Evolutionary conservation across 2,329 filamentous ascomycete species (phyloP).

Genomic region (Diaporthe eres): DNA sequence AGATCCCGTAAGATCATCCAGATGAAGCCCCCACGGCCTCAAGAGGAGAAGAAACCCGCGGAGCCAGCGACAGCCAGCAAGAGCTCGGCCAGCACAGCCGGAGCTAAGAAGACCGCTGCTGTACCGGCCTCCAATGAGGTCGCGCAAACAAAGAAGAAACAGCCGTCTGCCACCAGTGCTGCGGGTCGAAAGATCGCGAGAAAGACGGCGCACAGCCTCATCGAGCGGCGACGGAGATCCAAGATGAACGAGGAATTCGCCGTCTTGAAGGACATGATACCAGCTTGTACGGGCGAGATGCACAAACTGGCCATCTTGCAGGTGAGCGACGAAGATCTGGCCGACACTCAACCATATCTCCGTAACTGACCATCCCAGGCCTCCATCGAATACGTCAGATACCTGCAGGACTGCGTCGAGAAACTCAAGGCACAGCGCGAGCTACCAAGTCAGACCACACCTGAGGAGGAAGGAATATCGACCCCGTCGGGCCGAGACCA

Average conservation of each 20-base stretch:
- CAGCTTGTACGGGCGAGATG: constrained; percentile 97
- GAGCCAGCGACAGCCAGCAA: constrained; percentile 41
- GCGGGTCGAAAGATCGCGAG: constrained; percentile 95
- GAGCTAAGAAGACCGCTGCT: constrained; percentile 37
- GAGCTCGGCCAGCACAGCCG: constrained; percentile 44
- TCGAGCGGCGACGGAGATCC: constrained; percentile 88
- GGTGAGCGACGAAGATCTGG: constrained; percentile 64
- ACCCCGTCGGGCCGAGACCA: constrained; percentile 47
- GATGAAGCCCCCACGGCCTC: constrained; percentile 80
- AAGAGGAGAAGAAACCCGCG: constrained; percentile 53
- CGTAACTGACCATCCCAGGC: constrained; percentile 68
- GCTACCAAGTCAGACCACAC: constrained; percentile 47
- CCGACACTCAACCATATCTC: background rate
- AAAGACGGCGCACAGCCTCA: constrained; percentile 96
- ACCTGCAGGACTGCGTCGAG: constrained; percentile 88
- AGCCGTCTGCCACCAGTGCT: constrained; percentile 80
- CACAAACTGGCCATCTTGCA: constrained; percentile 96
- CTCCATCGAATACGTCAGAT: constrained; percentile 95
- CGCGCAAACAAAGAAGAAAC: constrained; percentile 76
- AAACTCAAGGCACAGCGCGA: constrained; percentile 78
- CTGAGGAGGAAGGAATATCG: constrained; percentile 48
- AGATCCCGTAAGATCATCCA: constrained; percentile 97
- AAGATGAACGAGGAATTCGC: constrained; percentile 99
- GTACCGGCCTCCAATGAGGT: constrained; percentile 49
- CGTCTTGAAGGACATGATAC: constrained; percentile 94